Evolutionary conservation across 1,139 yeast genomes (phyloP), one percentile per base, ranked within the genome.

Genomic region (Yamadazyma conglobata): DNA sequence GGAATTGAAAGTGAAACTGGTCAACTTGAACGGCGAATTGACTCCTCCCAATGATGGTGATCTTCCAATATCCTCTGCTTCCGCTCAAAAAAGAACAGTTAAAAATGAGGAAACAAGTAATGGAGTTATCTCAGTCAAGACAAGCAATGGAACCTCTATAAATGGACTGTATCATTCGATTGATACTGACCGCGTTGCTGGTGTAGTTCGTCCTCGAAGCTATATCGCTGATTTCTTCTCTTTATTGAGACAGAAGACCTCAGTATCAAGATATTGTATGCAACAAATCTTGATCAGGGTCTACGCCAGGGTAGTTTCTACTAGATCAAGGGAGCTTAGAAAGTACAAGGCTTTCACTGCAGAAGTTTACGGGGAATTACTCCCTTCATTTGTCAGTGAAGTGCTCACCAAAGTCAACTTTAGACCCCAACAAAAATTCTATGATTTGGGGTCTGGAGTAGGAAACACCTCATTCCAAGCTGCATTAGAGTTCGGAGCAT

Each of bases 391-490:
- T 47, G 67, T 85, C 22, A 72, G 87, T 30, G 77, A 71, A 43
- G 81, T 85, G 1, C 77, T 83, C 44, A 63, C 73, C 4, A 75
- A 84, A 48, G 82, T 88, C 24, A 68, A 65, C 2, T 60, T 87
- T 30, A 55, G 59, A 19, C 68, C 78, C 1, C 56, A 57, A 2
- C 73, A 76, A 31, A 72, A 67, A 15, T 88, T 87, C 48, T 78
- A 88, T 39, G 96, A 85, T 55, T 64, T 89, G 22, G 97, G 96
- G 0, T 86, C 95, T 0, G 96, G 96, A 5, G 96, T 89, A 4
- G 97, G 96, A 0, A 88, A 88, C 50, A 86, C 96, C 33, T 82
- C 85, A 0, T 70, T 88, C 30, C 96, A 88, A 54, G 95, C 96
- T 0, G 88, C 96, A 0, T 58, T 88, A 17, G 95, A 88, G 47